Conservation (phyloP, 73 alveolate genomes). For the Paramecium biaurelia region DNA sequence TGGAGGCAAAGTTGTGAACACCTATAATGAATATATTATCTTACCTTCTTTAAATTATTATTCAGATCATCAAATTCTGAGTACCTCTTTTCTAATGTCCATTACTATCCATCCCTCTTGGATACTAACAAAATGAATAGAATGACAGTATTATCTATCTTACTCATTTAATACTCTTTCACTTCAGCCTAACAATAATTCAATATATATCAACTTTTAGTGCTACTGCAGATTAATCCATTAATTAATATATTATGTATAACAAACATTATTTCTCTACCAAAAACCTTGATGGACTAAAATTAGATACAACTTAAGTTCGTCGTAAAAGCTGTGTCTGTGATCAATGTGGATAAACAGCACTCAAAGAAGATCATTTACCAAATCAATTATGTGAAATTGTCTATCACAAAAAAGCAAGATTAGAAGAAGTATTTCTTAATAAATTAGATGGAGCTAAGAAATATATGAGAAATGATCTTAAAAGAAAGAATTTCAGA, state of each 20-base stretch:
- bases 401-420: neutral
- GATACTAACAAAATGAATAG: slow-evolving; percentile 21
- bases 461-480: neutral
- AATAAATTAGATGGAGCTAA: neutral
- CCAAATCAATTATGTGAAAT: neutral
- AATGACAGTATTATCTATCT: slow-evolving; percentile 46
- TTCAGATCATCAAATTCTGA: slow-evolving; percentile 63
- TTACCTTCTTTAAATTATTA: slow-evolving; percentile 50
- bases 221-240: slow-evolving; percentile 15
- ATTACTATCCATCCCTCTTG: slow-evolving; percentile 58
- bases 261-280: neutral
- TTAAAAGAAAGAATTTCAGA: neutral
- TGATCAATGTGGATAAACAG: slow-evolving; percentile 14
- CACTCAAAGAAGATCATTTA: neutral
- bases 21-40: neutral
- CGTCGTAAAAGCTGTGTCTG: slow-evolving; percentile 9
- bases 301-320: neutral
- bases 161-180: slow-evolving; percentile 47
- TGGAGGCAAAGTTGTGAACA: slow-evolving; percentile 55
- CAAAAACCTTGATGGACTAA: neutral
- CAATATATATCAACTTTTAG: neutral
- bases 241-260: neutral
- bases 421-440: neutral
- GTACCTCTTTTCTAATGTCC: slow-evolving; percentile 63
- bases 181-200: slow-evolving; percentile 43